Evolutionary conservation across 257 asterid genomes (phyloP).

Genomic region (Salvia rosmarinus): DNA sequence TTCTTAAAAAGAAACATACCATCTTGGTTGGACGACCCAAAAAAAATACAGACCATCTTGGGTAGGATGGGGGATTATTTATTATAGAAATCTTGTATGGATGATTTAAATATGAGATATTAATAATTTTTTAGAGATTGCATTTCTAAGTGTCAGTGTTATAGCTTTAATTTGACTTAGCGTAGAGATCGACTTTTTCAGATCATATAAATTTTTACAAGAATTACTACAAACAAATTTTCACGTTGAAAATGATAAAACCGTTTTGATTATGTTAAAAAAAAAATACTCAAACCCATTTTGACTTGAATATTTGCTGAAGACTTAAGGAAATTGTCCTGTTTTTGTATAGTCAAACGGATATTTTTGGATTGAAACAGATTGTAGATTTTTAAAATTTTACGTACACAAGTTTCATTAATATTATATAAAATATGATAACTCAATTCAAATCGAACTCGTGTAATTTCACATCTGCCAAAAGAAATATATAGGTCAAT

Average conservation of each 20-base stretch:
- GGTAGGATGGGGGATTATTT: too few species aligned
- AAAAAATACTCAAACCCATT: not conserved
- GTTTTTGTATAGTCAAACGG: not conserved
- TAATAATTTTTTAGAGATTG: not conserved
- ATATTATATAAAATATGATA: not conserved
- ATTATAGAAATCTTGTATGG: not conserved
- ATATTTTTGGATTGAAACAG: not conserved
- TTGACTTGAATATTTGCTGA: not conserved
- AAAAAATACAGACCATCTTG: too few species aligned
- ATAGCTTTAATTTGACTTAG: not conserved
- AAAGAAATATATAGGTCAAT: too few species aligned
- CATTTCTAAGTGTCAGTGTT: not conserved
- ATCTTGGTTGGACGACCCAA: too few species aligned
- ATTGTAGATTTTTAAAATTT: not conserved
- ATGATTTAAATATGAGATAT: not conserved
- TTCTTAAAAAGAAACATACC: too few species aligned
- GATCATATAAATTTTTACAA: not conserved
- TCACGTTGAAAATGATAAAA: not conserved
- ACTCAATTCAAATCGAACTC: not conserved
- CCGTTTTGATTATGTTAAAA: not conserved
- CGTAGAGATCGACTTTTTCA: not conserved
- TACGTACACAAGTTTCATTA: not conserved
- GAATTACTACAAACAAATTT: not conserved
- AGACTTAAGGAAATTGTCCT: not conserved
- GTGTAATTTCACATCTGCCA: not conserved